A percentile compares a stretch with the other conserved stretches of the same genome.
Conservation (phyloP, 495 filamentous ascomycete genomes). For the Lepraria neglecta region DNA sequence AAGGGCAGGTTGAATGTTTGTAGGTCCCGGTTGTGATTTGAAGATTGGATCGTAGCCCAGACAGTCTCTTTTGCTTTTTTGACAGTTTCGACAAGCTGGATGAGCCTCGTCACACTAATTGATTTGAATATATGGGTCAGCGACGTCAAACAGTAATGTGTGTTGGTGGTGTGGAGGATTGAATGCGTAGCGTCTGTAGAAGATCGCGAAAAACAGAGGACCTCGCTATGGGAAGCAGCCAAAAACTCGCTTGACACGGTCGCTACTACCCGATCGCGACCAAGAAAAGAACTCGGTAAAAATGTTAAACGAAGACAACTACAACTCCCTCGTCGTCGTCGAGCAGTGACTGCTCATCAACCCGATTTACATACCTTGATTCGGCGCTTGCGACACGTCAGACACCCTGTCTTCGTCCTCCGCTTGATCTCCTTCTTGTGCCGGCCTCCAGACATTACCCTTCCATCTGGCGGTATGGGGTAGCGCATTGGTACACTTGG, state of each 20-base stretch:
- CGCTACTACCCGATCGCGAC: conserved; percentile 28
- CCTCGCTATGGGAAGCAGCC: conserved; percentile 35
- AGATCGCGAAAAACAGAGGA: conserved; percentile 27
- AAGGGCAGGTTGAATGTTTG: conserved; percentile 71
- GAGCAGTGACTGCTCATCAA: conserved; percentile 13
- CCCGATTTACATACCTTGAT: conserved; percentile 77
- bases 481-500: conserved; percentile 50
- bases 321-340: conserved; percentile 25
- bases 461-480: conserved; percentile 53
- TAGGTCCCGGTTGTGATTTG: conserved; percentile 73
- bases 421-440: conserved; percentile 99
- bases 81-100: conserved; percentile 92
- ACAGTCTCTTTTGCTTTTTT: conserved; percentile 96
- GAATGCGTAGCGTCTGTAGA: conserved; percentile 17
- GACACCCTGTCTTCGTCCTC: conserved; percentile 92
- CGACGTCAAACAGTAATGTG: background rate
- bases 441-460: conserved; percentile 69
- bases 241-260: conserved; percentile 35
- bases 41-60: conserved; percentile 98
- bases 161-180: conserved; percentile 13
- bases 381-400: conserved; percentile 92
- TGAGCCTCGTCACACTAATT: conserved; percentile 91
- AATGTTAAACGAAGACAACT: conserved; percentile 25
- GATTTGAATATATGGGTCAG: conserved; percentile 18
- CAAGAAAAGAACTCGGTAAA: conserved; percentile 26